Conservation (phyloP, 83 land plant species). For the Diphasiastrum complanatum region DNA sequence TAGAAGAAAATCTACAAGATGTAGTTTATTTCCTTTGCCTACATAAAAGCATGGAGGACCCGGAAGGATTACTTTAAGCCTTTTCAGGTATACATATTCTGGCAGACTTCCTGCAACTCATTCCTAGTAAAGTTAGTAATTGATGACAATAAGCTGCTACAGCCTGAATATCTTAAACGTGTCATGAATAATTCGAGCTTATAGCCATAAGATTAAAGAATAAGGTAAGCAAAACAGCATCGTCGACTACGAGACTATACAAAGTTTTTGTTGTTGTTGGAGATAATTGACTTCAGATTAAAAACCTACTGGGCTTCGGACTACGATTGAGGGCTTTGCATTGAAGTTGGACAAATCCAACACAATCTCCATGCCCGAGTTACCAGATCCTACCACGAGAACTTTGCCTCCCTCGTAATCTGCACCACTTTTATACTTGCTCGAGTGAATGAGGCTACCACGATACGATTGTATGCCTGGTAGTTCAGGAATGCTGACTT, state of each 20-base stretch:
- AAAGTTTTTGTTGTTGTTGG: neutral
- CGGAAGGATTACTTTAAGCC: too few species aligned
- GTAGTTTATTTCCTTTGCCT: too few species aligned
- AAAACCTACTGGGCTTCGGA: conserved; percentile 54
- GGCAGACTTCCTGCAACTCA: too few species aligned
- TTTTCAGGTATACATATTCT: too few species aligned
- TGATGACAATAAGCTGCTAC: too few species aligned
- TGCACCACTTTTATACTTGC: conserved; percentile 56
- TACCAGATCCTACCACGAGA: conserved; percentile 70
- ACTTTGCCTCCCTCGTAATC: conserved; percentile 42
- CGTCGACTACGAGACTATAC: neutral
- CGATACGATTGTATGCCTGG: conserved; percentile 36
- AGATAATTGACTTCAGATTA: neutral
- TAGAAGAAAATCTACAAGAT: too few species aligned
- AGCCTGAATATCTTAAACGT: too few species aligned
- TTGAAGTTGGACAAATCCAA: conserved; percentile 52
- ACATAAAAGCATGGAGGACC: too few species aligned
- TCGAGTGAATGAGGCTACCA: conserved; percentile 41
- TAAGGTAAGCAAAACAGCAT: neutral
- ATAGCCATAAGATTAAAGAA: too few species aligned
- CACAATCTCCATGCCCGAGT: conserved; percentile 71
- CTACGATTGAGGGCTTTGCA: conserved; percentile 58
- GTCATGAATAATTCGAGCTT: too few species aligned
- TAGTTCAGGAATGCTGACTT: conserved; percentile 45
- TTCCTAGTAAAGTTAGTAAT: too few species aligned